Evolutionary conservation across 2,329 filamentous ascomycete species (phyloP), one percentile per base, ranked within the genome.

Genomic region (Fusarium albosuccineum): DNA sequence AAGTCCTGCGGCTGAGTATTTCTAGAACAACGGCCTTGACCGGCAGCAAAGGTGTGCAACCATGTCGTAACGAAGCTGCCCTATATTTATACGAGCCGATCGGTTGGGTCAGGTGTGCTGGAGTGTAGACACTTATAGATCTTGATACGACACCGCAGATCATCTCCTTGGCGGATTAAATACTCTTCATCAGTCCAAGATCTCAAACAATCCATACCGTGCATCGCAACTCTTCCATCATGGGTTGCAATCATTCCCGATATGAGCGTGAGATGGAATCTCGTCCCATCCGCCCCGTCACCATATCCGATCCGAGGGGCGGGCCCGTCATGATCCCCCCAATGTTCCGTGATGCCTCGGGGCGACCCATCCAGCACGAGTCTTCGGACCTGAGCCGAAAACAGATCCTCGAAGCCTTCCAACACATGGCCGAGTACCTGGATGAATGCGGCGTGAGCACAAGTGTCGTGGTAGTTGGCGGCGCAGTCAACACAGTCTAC

Each of bases 401-500:
- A 27, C 66, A 66, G 37, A 60, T 70, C 51, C 49, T 48, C 33
- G 17, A 56, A 16, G 68, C 68, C 10, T 69, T 70, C 14, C 55
- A 59, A 22, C 60, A 70, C 11, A 69, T 71, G 62, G 68, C 62
- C 34, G 66, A 71, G 17, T 70, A 69, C 33, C 16, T 70, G 2
- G 65, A 70, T 46, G 53, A 70, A n/a, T 60, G 52, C 29, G 58
- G 62, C 11, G 52, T 61, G 9, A 48, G 48, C 10, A 36, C 64
- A 17, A 60, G 44, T 1, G 64, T 68, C 9, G 66, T 70, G 22
- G 51, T 60, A 5, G 60, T 70, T 2, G 70, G 67, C 13, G 68
- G 70, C n/a, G 68, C 64, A 7, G 70, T 72, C 39, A 70, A 72
- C 49, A 64, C 66, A 4, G 40, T 72, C 10, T 68, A 66, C 39